These are phyloP conservation scores for Xanthoparmelia taractica DNA, from an alignment of 495 filamentous ascomycete genomes.

Conservation along the genomic window DNA sequence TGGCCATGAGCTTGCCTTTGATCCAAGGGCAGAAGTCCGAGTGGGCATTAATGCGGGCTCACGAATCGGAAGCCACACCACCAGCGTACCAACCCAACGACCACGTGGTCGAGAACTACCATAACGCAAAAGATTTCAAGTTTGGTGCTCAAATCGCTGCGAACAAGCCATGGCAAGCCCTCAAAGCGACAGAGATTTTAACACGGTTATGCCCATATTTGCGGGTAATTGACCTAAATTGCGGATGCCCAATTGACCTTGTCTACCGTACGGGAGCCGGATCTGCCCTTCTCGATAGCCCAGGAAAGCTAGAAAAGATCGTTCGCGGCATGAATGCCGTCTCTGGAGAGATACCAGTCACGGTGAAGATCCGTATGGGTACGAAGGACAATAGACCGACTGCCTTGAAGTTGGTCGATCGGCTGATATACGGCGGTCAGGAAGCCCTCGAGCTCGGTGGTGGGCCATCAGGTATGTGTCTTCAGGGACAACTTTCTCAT, in stretches of 20 bases:
- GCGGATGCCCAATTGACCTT: conserved; percentile 92
- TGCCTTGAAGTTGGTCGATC: conserved; percentile 70
- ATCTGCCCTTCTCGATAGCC: conserved; percentile 84
- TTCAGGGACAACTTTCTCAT: not conserved
- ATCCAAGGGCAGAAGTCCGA: conserved; percentile 87
- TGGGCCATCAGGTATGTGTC: conserved; percentile 52
- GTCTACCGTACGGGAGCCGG: conserved; percentile 80
- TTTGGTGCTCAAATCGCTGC: conserved; percentile 90
- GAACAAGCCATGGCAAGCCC: conserved; percentile 76
- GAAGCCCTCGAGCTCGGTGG: conserved; percentile 53
- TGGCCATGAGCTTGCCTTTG: conserved; percentile 87
- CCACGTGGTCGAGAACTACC: conserved; percentile 50
- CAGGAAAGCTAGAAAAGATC: conserved; percentile 80
- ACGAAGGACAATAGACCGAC: conserved; percentile 71
- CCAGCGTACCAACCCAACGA: conserved; percentile 44
- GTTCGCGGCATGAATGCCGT: conserved; percentile 91
- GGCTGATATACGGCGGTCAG: conserved; percentile 68
- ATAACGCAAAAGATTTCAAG: conserved; percentile 71
- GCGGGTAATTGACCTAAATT: conserved; percentile 88
- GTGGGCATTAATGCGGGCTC: conserved; percentile 90
- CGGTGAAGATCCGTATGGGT: conserved; percentile 89
- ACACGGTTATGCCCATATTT: conserved; percentile 68
- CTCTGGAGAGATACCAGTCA: conserved; percentile 78
- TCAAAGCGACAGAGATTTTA: conserved; percentile 79
- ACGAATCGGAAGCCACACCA: conserved; percentile 66